A percentile compares a stretch with the other conserved stretches of the same genome.
Conservation (phyloP, 1,284 basidiomycete genomes). For the Leccinum glutinopallens region DNA sequence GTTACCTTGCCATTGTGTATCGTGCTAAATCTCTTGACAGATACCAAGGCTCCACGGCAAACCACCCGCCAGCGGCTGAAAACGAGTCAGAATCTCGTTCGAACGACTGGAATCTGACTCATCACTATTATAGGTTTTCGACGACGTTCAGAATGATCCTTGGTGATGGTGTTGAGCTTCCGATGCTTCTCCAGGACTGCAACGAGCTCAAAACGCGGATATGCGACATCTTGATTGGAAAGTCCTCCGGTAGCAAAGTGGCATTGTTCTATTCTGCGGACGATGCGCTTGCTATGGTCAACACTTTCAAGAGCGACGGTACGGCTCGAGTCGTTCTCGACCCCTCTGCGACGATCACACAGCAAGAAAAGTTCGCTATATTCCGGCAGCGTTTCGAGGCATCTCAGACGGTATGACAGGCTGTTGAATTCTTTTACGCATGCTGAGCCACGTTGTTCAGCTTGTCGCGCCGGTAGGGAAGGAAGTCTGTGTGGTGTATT, state of each 20-base stretch:
- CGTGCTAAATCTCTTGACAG: slow-evolving; percentile 25
- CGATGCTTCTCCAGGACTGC: slow-evolving; percentile 43
- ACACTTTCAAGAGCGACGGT: slow-evolving; percentile 52
- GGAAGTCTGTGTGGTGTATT: slow-evolving; percentile 54
- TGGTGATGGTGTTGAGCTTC: slow-evolving; percentile 33
- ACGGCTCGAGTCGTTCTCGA: slow-evolving; percentile 47
- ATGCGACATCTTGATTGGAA: slow-evolving; percentile 39
- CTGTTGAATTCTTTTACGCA: slow-evolving; percentile 12
- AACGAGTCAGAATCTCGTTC: slow-evolving; percentile 27
- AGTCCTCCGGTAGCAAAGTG: slow-evolving; percentile 43
- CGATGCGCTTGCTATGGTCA: slow-evolving; percentile 47
- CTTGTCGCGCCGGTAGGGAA: slow-evolving; percentile 52
- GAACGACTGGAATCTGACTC: slow-evolving; percentile 6
- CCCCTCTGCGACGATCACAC: slow-evolving; percentile 39
- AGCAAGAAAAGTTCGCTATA: slow-evolving; percentile 45
- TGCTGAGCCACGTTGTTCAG: slow-evolving; percentile 37
- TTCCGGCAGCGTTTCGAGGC: slow-evolving; percentile 48
- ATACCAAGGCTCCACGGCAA: slow-evolving; percentile 28
- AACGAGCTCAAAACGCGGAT: slow-evolving; percentile 33
- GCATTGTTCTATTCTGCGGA: slow-evolving; percentile 56
- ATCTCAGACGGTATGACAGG: slow-evolving; percentile 51
- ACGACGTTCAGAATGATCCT: slow-evolving; percentile 36
- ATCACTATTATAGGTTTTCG: slow-evolving; percentile 20
- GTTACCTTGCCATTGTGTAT: slow-evolving; percentile 1
- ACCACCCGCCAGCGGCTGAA: slow-evolving; percentile 4